Conservation (phyloP, 2,329 filamentous ascomycete genomes). For the Penicillium sp. region DNA sequence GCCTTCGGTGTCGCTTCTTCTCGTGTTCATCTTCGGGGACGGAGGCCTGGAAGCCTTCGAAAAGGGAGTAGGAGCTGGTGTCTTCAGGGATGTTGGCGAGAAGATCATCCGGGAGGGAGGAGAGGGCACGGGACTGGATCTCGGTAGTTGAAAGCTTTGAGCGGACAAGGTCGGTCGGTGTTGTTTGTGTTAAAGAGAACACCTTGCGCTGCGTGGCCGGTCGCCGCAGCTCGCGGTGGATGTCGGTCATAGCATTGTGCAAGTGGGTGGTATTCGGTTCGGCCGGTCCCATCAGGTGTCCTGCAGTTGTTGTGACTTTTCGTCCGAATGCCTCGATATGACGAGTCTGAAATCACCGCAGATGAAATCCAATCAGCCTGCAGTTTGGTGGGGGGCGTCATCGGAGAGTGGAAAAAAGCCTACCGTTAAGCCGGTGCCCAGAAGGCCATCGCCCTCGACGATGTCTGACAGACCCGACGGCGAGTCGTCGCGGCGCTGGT, state of each 20-base stretch:
- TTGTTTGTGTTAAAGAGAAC: conserved; percentile 85
- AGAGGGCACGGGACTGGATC: conserved; percentile 89
- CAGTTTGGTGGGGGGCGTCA: conserved; percentile 5
- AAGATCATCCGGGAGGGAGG: conserved; percentile 85
- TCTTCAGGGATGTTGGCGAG: conserved; percentile 84
- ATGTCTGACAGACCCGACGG: conserved; percentile 42
- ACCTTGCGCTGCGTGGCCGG: conserved; percentile 84
- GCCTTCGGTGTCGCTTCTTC: conserved; percentile 66
- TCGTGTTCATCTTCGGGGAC: conserved; percentile 67
- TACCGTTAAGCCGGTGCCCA: conserved; percentile 50
- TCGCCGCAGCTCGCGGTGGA: conserved; percentile 82
- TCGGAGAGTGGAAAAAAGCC: conserved; percentile 11
- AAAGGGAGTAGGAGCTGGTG: conserved; percentile 83
- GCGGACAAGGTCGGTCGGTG: conserved; percentile 89
- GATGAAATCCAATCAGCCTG: conserved; percentile 11
- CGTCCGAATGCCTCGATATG: conserved; percentile 89
- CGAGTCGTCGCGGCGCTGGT: conserved; percentile 45
- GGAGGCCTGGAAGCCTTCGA: conserved; percentile 92
- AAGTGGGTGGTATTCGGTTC: conserved; percentile 65
- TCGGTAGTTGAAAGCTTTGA: conserved; percentile 86
- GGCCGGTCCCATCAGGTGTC: conserved; percentile 74
- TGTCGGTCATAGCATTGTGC: conserved; percentile 79
- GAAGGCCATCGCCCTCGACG: conserved; percentile 43
- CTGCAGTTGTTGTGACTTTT: conserved; percentile 91
- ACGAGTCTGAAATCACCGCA: conserved; percentile 59